These are phyloP conservation scores for Ustilago tritici DNA, from an alignment of 1,284 basidiomycete genomes.

Conservation along the genomic window DNA sequence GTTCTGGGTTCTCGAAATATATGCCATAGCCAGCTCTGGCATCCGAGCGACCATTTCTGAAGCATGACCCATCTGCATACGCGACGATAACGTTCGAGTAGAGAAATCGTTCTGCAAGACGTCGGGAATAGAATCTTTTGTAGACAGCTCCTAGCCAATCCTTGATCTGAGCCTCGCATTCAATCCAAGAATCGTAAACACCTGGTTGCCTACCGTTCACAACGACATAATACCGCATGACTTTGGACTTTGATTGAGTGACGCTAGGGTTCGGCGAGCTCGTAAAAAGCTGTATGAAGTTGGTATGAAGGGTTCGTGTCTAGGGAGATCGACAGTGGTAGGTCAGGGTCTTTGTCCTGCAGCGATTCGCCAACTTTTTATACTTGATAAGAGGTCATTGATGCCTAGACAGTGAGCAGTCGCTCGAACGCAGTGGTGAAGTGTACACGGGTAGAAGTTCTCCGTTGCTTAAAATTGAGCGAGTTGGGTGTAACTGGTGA, in stretches of 20 bases:
- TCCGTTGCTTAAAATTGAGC: not conserved
- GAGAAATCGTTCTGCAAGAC: not conserved
- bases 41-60: not conserved
- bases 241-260: too few species aligned
- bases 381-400: not conserved
- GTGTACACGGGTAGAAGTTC: not conserved
- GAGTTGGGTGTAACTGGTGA: not conserved
- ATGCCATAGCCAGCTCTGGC: conserved; percentile 3
- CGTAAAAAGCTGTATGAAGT: not conserved
- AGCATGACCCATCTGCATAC: not conserved
- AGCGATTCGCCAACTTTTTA: not conserved
- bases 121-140: not conserved
- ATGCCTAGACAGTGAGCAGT: not conserved
- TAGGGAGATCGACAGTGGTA: not conserved
- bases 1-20: not conserved
- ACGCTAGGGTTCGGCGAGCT: too few species aligned
- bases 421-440: not conserved
- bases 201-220: not conserved
- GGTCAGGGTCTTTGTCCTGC: not conserved
- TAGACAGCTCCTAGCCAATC: not conserved
- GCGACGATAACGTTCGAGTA: not conserved
- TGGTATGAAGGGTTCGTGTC: not conserved
- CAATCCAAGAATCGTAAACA: not conserved
- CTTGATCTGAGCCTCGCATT: not conserved
- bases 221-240: not conserved